A percentile compares a stretch with the other conserved stretches of the same genome.
phyloP scores from a whole-genome alignment of 768 basidiomycete genomes.

The Trametes gibbosa region DNA sequence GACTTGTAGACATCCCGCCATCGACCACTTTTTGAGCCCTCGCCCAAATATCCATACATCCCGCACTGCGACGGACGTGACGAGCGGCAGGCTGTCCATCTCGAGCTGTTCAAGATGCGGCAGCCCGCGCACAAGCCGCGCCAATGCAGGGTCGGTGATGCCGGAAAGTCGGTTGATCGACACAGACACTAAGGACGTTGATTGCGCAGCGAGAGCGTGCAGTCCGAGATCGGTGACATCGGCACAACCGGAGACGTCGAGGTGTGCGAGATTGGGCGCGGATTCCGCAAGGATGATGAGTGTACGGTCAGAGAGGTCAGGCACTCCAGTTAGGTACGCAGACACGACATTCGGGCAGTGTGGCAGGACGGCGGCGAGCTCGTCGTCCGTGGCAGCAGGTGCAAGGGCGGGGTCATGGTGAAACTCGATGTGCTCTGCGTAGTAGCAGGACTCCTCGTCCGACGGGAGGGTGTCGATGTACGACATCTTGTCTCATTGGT shows the following conservation, averaged over 20 bases:
- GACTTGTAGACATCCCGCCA: slow-evolving; percentile 74
- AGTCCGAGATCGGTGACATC: slow-evolving; percentile 78
- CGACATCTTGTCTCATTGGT: slow-evolving; percentile 37
- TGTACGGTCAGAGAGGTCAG: slow-evolving; percentile 66
- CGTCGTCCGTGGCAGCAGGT: slow-evolving; percentile 43
- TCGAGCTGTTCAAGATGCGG: slow-evolving; percentile 82
- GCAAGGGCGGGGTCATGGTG: slow-evolving; percentile 39
- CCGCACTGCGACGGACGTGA: slow-evolving; percentile 68
- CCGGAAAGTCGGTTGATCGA: slow-evolving; percentile 66
- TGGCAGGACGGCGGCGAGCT: slow-evolving; percentile 54
- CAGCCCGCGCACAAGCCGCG: slow-evolving; percentile 70
- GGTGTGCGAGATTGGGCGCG: slow-evolving; percentile 65
- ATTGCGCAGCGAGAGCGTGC: slow-evolving; percentile 64
- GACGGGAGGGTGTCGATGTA: slow-evolving; percentile 59
- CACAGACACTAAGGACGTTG: slow-evolving; percentile 39
- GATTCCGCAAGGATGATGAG: slow-evolving; percentile 58
- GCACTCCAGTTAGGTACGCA: slow-evolving; percentile 65
- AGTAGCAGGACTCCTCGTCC: slow-evolving; percentile 52
- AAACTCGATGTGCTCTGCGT: slow-evolving; percentile 59
- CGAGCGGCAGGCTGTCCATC: slow-evolving; percentile 60
- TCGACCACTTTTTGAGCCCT: slow-evolving; percentile 68
- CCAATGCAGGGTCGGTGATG: slow-evolving; percentile 63
- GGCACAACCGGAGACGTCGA: slow-evolving; percentile 76
- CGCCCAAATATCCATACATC: slow-evolving; percentile 83
- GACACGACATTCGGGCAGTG: slow-evolving; percentile 66